These are phyloP conservation scores for Dichomitus squalens DNA, from an alignment of 1,284 basidiomycete genomes.

Conservation along the genomic window DNA sequence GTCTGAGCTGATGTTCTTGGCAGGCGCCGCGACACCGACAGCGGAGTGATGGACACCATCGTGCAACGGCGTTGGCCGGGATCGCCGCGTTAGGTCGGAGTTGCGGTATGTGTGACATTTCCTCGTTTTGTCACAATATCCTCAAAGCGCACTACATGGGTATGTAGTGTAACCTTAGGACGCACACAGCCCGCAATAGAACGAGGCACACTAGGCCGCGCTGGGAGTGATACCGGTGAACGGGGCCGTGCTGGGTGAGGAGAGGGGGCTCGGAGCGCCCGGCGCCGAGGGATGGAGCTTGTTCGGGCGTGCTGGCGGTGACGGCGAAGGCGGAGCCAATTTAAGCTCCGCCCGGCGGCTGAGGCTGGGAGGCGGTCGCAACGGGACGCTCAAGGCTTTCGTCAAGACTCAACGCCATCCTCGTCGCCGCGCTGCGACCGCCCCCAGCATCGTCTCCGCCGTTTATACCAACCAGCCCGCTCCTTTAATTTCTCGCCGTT, in stretches of 20 bases:
- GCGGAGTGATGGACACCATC: background rate
- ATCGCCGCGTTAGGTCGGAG: background rate
- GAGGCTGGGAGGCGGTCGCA: constrained; percentile 8
- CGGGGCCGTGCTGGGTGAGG: background rate
- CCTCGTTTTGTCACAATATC: no score
- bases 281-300: background rate
- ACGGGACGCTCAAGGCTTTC: constrained; percentile 11
- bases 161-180: background rate
- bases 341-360: constrained; percentile 16
- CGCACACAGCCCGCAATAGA: background rate
- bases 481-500: constrained; percentile 21
- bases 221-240: no score
- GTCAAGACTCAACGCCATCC: constrained; percentile 13
- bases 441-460: constrained; percentile 16
- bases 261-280: background rate
- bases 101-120: background rate
- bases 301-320: background rate
- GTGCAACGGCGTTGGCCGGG: background rate
- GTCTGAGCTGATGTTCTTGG: no score
- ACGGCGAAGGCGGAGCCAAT: background rate
- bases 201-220: background rate
- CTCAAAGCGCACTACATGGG: background rate
- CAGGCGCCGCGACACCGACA: background rate
- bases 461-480: constrained; percentile 17
- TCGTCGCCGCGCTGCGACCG: constrained; percentile 25